Conservation (phyloP, 441 rosid genomes). For the Iberis amara region DNA sequence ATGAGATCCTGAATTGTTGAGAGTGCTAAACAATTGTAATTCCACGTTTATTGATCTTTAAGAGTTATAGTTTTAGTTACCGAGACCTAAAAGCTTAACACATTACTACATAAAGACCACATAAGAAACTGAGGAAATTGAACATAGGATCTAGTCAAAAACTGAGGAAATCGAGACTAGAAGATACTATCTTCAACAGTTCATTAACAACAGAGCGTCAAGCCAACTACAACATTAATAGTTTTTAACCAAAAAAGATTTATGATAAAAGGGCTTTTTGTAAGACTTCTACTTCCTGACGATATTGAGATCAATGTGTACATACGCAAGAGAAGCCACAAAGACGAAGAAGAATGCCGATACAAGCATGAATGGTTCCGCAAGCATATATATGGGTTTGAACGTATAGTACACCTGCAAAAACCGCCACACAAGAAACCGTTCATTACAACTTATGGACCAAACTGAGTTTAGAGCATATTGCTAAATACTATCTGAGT, state of each 20-base stretch:
- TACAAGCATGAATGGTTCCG: constrained; percentile 86
- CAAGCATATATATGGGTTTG: constrained; percentile 93
- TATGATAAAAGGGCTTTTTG: neutral
- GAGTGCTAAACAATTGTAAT: too few relatives aligned
- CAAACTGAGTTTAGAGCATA: neutral
- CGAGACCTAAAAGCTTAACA: too few relatives aligned
- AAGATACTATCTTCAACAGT: constrained; percentile 5
- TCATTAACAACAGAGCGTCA: constrained; percentile 8
- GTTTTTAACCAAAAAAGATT: neutral
- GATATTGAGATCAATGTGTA: constrained; percentile 73
- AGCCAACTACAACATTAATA: constrained; percentile 19
- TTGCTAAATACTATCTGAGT: neutral
- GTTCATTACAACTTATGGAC: neutral
- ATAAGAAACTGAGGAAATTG: too few relatives aligned
- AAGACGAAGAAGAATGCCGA: constrained; percentile 74
- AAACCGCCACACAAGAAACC: neutral
- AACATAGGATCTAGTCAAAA: too few relatives aligned
- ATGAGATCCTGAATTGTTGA: too few relatives aligned
- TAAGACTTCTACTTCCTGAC: constrained; percentile 27
- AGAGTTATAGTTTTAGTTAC: too few relatives aligned
- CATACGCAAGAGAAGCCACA: constrained; percentile 68
- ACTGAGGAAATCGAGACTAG: neutral
- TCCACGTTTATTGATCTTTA: too few relatives aligned
- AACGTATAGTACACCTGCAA: constrained; percentile 88
- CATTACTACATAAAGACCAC: too few relatives aligned